Evolutionary conservation across 1,284 basidiomycete genomes (phyloP), one percentile per base, ranked within the genome.

Genomic region (Athelia sp.): DNA sequence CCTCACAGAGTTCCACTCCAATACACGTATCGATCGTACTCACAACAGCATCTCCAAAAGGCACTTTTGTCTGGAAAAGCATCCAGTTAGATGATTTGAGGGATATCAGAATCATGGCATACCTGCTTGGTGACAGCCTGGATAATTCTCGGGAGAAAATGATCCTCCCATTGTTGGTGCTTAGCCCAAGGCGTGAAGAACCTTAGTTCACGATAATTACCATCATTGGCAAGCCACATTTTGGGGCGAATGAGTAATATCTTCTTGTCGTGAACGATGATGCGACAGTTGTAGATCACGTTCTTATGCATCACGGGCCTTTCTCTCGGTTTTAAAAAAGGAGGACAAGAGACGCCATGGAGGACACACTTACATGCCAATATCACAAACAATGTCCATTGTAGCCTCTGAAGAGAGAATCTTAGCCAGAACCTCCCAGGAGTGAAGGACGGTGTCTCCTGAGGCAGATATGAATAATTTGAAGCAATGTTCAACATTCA

Each of bases 171-270:
- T 64, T 93, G 79, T 22, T 85, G 79, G 59, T 90, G 86, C 63
- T 94, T 94, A 64, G 77, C 73, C 96, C 97, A 99, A 0, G 96
- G 94, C 1, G 96, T 94, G 60, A 99, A 99, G 69, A 93, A 96
- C 31, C 97, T 77, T 59, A 98, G 76, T 69, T 99, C 96, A 43
- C 96, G 87, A 66, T 99, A 99, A 66, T 99, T 98, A 10, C 96
- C 96, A 60, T 98, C 94, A 62, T 99, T 99, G 2, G 96, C 96
- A 52, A 99, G 77, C 96, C 96, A 99, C 93, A 99, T 95, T 72
- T 99, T 99, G 0, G 96, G 97, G 11, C 97, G 82, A 58, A 99
- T 98, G 57, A 97, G 79, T 1, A 98, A 68, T 55, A 99, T 93
- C 68, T 92, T 81, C 44, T 82, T 78, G 67, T 96, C 77, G 62